Evolutionary conservation across 192 early-diverging fungal genomes (phyloP), one percentile per base, ranked within the genome.

Genomic region (Coemansia sp.): DNA sequence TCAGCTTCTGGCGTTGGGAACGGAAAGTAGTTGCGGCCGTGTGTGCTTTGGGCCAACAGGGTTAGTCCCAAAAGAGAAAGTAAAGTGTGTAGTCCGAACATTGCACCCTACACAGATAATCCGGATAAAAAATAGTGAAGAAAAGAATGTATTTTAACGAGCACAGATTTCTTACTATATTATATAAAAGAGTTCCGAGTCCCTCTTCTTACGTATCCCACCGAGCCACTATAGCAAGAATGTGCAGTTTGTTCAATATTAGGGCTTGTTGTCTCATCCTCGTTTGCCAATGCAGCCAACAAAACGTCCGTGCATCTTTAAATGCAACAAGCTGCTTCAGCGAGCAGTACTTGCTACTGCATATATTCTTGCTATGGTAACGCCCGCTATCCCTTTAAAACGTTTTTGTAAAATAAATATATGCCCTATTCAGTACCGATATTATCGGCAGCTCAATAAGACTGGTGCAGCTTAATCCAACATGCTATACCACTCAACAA

Each of bases 1-100:
- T 48, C 21, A 49, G 14, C 25, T 38, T 62, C 72, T 29, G 72
- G 72, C 9, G 72, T 69, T 1, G 72, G 72, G 58, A 75, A 64
- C 5, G 72, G 66, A 25, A 37, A 56, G 58, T 65, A 75, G 58
- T 57, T 56, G 37, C 62, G 57, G 14, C 53, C 58, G 8, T 21
- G 21, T 12, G 57, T 56, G 5, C 22, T 22, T 8, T 19, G 19
- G 22, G 61, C 38, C 32, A 39, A 35, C 8, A 64, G 22, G 0
- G 58, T 43, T 12, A 65, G 2, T 2, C 39, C 19, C 17, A 63
- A 55, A 50, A 73, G 22, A 37, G 56, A 2, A 24, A 19, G 11
- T 14, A 12, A 1, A 10, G 2, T 53, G 5, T 11, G 2, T 8
- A 27, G 17, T 24, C 2, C 6, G 25, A 53, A 14, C 51, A 53